A percentile compares a stretch with the other conserved stretches of the same genome.
Evolutionary conservation across 371 early-diverging fungal genomes (phyloP).

Genomic region (Mucor piriformis): DNA sequence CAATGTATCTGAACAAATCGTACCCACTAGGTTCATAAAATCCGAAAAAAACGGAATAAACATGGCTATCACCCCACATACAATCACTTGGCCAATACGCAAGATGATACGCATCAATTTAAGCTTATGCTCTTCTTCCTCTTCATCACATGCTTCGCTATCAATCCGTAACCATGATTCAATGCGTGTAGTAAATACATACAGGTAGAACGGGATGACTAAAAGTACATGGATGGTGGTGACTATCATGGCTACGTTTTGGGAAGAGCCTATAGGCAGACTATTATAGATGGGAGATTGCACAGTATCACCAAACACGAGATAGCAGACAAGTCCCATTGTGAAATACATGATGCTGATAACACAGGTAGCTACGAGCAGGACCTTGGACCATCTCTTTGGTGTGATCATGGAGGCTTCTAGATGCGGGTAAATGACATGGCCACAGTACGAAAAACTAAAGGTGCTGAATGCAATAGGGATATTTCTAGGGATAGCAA

Average conservation of each 20-base stretch:
- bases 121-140: constrained; percentile 10
- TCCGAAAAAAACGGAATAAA: constrained; percentile 82
- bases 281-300: constrained; percentile 76
- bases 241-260: constrained; percentile 68
- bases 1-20: constrained; percentile 72
- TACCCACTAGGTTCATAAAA: constrained; percentile 81
- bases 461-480: constrained; percentile 66
- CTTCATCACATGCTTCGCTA: constrained; percentile 1
- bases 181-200: constrained; percentile 73
- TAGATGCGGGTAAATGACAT: constrained; percentile 80
- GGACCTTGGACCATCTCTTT: constrained; percentile 69
- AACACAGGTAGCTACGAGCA: constrained; percentile 65
- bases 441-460: constrained; percentile 80
- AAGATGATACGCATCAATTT: constrained; percentile 54
- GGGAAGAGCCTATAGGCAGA: constrained; percentile 66
- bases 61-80: constrained; percentile 64
- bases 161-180: constrained; percentile 49
- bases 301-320: constrained; percentile 75
- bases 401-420: constrained; percentile 82
- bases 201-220: constrained; percentile 79
- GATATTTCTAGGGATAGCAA: constrained; percentile 52
- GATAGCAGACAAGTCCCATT: constrained; percentile 75
- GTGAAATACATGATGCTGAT: constrained; percentile 75
- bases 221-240: constrained; percentile 81
- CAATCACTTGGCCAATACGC: constrained; percentile 53